These are phyloP conservation scores for Lactuca saligna DNA, from an alignment of 129 eudicot species.

Conservation along the genomic window DNA sequence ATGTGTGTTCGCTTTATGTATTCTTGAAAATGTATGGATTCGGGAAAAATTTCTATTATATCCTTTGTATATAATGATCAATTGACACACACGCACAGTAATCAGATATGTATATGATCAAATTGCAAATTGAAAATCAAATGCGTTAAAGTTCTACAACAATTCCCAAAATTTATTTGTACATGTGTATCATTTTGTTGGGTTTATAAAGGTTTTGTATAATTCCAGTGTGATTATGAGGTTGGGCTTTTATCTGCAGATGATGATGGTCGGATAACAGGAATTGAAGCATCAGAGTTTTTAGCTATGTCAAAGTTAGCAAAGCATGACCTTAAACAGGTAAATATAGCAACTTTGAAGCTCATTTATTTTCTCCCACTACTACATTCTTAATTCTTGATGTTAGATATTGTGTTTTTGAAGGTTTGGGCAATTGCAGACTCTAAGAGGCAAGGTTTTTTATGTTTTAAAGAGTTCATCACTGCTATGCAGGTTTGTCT, in stretches of 20 bases:
- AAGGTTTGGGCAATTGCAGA: constrained; percentile 98
- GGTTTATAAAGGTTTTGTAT: neutral
- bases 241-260: constrained; percentile 34
- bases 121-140: neutral
- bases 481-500: constrained; percentile 85
- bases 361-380: no score
- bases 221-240: neutral
- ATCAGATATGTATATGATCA: neutral
- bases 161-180: neutral
- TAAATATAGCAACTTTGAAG: neutral
- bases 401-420: neutral
- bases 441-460: constrained; percentile 80
- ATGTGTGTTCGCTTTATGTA: neutral
- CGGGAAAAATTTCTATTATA: neutral
- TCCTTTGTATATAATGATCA: neutral
- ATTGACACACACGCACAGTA: neutral
- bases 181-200: neutral
- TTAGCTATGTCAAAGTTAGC: constrained; percentile 61
- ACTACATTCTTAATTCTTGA: neutral
- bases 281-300: constrained; percentile 63
- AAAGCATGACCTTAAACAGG: constrained; percentile 77
- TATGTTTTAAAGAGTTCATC: constrained; percentile 73
- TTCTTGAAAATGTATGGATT: neutral
- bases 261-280: constrained; percentile 78
- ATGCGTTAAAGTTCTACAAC: neutral